Base-by-base conservation (phyloP, 495 filamentous ascomycete genomes). In the Penicillium maclennaniae region DNA sequence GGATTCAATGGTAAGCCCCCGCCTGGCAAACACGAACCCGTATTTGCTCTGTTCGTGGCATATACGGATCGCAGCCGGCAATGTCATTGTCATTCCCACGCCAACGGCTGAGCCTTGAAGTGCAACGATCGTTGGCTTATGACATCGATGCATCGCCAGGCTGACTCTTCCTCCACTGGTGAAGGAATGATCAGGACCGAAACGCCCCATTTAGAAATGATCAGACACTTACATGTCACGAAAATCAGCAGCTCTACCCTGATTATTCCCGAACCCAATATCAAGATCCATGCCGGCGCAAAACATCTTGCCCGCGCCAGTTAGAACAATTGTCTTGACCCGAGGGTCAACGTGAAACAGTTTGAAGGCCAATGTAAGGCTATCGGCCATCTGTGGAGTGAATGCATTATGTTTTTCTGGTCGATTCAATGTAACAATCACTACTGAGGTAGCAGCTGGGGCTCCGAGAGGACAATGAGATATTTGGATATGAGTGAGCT, bases 51-150 rank as follows among this genome's bases (percentile, higher is more conserved):
- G 60, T 28, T 61, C 53, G 51, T 69, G 76, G 7, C 73, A 79
- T 43, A 86, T 67, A 1, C 65, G 59, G 12, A 85, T 77, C 39
- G 68, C 74, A 56, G 77, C 76, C 17, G 83, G 81, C 12, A 86
- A 69, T 9, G 79, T 82, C 79, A 83, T 81, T 25, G 83, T 85
- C 54, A 85, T 83, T 10, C 83, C 83, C 15, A 85, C 72, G 9
- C 82, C 83, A 1, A 83, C 83, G 15, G 83, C 83, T 47, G 75
- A 75, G 16, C 83, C 83, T 54, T 84, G 78, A 19, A 84, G 69
- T 4, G 83, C 83, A 12, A 70, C 81, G 56, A 86, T 77, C 20
- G 81, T 80, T 42, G 83, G 82, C 58, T 85, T 86, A 44, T 67
- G 69, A 67, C 82, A 86, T 49, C 69, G 54, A 61, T 83, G 74